Percentiles rank a stretch among this genome's conserved stretches.
phyloP scores from a whole-genome alignment of 164 flowering plant genomes.

The Pachysandra terminalis region DNA sequence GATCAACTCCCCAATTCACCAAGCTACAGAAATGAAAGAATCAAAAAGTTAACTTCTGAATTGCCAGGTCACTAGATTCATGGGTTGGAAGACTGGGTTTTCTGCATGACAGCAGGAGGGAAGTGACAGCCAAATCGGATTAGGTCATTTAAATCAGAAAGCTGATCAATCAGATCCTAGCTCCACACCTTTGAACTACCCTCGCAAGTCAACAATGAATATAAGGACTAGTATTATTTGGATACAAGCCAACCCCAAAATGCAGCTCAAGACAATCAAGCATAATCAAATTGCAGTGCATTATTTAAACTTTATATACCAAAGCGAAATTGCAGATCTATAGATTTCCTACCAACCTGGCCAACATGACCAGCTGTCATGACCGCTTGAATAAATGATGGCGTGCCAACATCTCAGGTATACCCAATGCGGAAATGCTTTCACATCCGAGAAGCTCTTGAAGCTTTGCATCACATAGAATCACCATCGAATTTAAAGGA shows the following conservation, averaged over 20 bases:
- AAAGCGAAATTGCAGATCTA: not conserved
- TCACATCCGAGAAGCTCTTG: slow-evolving; percentile 62
- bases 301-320: not conserved
- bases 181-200: too few species aligned
- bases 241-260: too few species aligned
- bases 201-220: too few species aligned
- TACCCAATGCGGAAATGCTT: slow-evolving; percentile 61
- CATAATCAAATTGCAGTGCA: not conserved
- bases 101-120: too few species aligned
- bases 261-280: not conserved
- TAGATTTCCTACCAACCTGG: slow-evolving; percentile 35
- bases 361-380: slow-evolving; percentile 26
- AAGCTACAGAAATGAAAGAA: too few species aligned
- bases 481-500: slow-evolving; percentile 44
- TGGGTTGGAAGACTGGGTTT: too few species aligned
- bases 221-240: too few species aligned
- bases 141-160: not conserved
- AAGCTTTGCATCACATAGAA: slow-evolving; percentile 61
- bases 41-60: too few species aligned
- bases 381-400: slow-evolving; percentile 50
- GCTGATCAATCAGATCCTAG: too few species aligned
- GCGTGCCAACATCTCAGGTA: slow-evolving; percentile 47
- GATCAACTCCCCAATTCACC: too few species aligned
- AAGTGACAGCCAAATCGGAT: not conserved
- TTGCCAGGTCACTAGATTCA: too few species aligned